Evolutionary conservation across 2,329 filamentous ascomycete genomes (phyloP), one percentile per base, ranked within the genome.

Genomic region (Fusarium caatingaense): DNA sequence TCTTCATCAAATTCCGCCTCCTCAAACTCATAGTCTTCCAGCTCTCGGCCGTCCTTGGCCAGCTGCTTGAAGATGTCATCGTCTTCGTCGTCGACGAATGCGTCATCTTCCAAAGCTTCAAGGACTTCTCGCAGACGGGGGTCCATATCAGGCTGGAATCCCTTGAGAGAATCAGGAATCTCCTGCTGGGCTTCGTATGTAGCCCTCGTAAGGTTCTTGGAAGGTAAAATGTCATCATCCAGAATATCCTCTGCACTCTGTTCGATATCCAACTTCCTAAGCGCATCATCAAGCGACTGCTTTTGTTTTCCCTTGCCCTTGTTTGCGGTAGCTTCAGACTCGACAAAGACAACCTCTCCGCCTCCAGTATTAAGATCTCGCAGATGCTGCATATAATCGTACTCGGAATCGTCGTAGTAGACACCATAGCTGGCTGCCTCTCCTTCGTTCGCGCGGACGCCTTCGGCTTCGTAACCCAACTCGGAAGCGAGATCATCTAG

Each of bases 341-440:
- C 94, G 41, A 99, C 87, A 77, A 97, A 98, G 49, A 94, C 90
- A 30, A 91, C 89, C 58, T 94, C 91, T 30, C 92, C 92, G 25
- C 88, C 88, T 8, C 87, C 93, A 45, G 84, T 80, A 60, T 91
- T 91, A n/a, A 99, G 83, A 74, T 98, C 96, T 58, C 94, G 92
- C 86, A 99, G 84, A 81, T 99, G 96, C 81, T 99, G 96, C 96
- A 99, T 99, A 83, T 99, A 99, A 81, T 99, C 96, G 82, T 99
- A 99, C 77, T 93, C 88, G 70, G 93, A 92, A 81, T 99, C 96
- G 81, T 99, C 97, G 80, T 87, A 99, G 85, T 92, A 99, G 70
- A 99, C 89, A 69, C 96, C 96, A 81, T 98, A 89, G 79, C 92
- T 93, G 72, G 97, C 96, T 11, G 97, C 96, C 82, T 99, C 94